A percentile compares a stretch with the other conserved stretches of the same genome.
These are phyloP conservation scores for Candida xyloterini DNA, from an alignment of 805 yeast species.

Conservation along the genomic window DNA sequence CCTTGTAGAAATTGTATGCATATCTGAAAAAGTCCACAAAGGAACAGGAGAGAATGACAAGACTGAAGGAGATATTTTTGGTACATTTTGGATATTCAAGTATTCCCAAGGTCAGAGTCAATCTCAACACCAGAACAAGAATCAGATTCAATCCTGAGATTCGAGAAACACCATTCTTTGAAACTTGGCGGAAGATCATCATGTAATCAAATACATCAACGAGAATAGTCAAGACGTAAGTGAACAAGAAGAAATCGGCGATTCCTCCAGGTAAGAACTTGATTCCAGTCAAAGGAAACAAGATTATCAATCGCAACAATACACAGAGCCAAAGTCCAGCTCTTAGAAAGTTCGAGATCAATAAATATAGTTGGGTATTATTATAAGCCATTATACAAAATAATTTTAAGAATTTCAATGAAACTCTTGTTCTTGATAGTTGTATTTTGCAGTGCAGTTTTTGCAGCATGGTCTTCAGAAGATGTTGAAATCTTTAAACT, in stretches of 20 bases:
- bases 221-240: conserved; percentile 12
- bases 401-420: conserved; percentile 8
- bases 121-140: conserved; percentile 12
- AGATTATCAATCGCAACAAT: conserved; percentile 44
- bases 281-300: conserved; percentile 64
- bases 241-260: conserved; percentile 51
- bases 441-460: conserved; percentile 1
- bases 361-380: conserved; percentile 24
- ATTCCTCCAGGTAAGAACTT: conserved; percentile 68
- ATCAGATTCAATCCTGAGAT: conserved; percentile 14
- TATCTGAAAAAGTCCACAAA: conserved; percentile 25
- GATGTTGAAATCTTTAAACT: conserved; percentile 82
- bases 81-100: conserved; percentile 29
- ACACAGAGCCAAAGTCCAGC: conserved; percentile 49
- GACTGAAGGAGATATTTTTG: conserved; percentile 22
- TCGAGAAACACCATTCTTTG: conserved; percentile 7
- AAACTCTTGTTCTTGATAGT: conserved; percentile 12
- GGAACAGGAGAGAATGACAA: conserved; percentile 22
- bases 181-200: conserved; percentile 18
- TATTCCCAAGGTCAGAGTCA: conserved; percentile 17
- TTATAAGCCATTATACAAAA: conserved; percentile 16
- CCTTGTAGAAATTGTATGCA: conserved; percentile 27
- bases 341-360: conserved; percentile 27
- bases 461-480: conserved; percentile 36
- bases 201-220: conserved; percentile 23